Percentiles rank a stretch among this genome's conserved stretches.
phyloP scores from a whole-genome alignment of 2,329 filamentous ascomycete genomes.

The Apiospora kogelbergensis region DNA sequence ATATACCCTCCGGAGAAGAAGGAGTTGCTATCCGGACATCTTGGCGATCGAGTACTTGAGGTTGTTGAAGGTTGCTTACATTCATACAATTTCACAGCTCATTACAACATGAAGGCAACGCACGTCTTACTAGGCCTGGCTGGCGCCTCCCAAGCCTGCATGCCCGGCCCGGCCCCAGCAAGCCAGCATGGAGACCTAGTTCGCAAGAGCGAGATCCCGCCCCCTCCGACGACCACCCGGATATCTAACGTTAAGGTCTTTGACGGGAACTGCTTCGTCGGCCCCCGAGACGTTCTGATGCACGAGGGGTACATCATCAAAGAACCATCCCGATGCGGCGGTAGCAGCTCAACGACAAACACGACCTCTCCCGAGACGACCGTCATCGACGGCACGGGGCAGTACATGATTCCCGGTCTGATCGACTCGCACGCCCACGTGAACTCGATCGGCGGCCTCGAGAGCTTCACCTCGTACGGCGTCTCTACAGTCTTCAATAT shows the following conservation, averaged over 20 bases:
- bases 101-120: background rate
- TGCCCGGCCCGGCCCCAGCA: background rate
- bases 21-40: too few relatives aligned
- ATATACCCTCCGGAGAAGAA: background rate
- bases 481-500: background rate
- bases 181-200: background rate
- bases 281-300: background rate
- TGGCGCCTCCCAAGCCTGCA: background rate
- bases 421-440: background rate
- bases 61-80: too few relatives aligned
- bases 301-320: background rate
- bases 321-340: background rate
- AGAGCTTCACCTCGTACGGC: background rate
- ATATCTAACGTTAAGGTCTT: background rate
- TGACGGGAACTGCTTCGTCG: background rate
- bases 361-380: background rate
- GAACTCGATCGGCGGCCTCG: background rate
- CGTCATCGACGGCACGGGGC: background rate
- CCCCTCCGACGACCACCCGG: background rate
- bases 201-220: background rate
- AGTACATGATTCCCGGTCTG: background rate
- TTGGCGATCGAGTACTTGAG: too few relatives aligned
- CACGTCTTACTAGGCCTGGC: background rate
- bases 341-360: background rate
- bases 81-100: too few relatives aligned